phyloP scores from a whole-genome alignment of 2,329 filamentous ascomycete species.

The Thielaviopsis euricoi region DNA sequence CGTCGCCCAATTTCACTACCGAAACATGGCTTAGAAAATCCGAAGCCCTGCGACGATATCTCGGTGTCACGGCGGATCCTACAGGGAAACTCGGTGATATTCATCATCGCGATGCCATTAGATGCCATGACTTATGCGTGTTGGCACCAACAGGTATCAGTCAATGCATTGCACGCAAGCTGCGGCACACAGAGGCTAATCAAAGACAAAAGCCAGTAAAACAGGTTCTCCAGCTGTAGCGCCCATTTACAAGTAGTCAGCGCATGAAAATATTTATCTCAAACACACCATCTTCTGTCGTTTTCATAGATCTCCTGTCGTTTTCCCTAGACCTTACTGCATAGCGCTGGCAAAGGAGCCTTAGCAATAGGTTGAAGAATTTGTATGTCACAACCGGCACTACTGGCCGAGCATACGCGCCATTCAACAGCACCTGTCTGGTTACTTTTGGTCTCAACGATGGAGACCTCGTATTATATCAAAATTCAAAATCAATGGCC shows the following conservation, averaged over 20 bases:
- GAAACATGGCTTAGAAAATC: neutral
- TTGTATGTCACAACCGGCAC: too few species aligned
- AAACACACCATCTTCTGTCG: too few species aligned
- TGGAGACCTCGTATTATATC: neutral
- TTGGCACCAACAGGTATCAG: neutral
- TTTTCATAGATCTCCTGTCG: too few species aligned
- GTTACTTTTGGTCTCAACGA: neutral
- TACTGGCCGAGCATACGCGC: too few species aligned
- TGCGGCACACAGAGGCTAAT: neutral
- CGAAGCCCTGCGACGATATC: neutral
- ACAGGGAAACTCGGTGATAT: neutral
- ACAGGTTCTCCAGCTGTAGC: too few species aligned
- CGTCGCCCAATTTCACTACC: neutral
- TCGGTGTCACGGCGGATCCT: neutral
- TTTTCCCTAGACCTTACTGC: too few species aligned
- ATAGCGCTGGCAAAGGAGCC: too few species aligned
- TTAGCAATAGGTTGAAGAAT: too few species aligned
- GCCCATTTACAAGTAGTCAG: too few species aligned
- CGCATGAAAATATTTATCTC: too few species aligned
- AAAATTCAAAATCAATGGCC: neutral
- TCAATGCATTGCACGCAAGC: neutral
- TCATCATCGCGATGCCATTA: neutral
- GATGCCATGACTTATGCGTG: too few species aligned
- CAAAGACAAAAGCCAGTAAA: neutral
- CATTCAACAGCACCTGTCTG: neutral